Evolutionary conservation across 345 rosid genomes (phyloP).

Genomic region (Luvunga scandens): DNA sequence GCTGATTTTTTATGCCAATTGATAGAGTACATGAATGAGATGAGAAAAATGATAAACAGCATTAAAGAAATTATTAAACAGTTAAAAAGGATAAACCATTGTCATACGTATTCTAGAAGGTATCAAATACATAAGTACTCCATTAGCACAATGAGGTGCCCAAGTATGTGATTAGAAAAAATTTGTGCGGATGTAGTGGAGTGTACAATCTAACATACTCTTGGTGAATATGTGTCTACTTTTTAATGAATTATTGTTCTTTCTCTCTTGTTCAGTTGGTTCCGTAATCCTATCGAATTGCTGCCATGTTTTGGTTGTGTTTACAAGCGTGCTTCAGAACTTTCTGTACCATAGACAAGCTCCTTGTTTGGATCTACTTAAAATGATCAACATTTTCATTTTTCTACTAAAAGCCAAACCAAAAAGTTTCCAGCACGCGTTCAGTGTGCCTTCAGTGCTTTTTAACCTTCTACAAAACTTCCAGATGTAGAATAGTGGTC

Average conservation of each 20-base stretch:
- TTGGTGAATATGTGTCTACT: not conserved
- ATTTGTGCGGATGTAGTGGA: not conserved
- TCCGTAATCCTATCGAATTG: too few species aligned
- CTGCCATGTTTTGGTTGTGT: not conserved
- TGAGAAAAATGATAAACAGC: constrained; percentile 10
- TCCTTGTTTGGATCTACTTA: not conserved
- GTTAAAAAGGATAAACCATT: constrained; percentile 11
- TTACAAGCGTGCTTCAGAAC: not conserved
- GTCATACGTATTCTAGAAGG: constrained; percentile 11
- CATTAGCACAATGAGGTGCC: not conserved
- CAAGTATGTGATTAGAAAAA: not conserved
- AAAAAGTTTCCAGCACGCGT: not conserved
- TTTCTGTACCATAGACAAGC: not conserved
- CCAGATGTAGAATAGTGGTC: not conserved
- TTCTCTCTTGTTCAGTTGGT: not conserved
- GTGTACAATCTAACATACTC: not conserved
- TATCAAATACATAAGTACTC: not conserved
- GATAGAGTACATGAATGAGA: constrained; percentile 14
- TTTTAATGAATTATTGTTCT: not conserved
- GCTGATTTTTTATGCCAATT: constrained; percentile 5
- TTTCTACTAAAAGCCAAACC: not conserved
- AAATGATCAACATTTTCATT: not conserved
- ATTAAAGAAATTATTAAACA: constrained; percentile 4
- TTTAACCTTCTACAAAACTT: not conserved
- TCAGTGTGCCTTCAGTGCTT: not conserved